phyloP scores from a whole-genome alignment of 2,329 filamentous ascomycete species.

The Stachybotrys echinatus region DNA sequence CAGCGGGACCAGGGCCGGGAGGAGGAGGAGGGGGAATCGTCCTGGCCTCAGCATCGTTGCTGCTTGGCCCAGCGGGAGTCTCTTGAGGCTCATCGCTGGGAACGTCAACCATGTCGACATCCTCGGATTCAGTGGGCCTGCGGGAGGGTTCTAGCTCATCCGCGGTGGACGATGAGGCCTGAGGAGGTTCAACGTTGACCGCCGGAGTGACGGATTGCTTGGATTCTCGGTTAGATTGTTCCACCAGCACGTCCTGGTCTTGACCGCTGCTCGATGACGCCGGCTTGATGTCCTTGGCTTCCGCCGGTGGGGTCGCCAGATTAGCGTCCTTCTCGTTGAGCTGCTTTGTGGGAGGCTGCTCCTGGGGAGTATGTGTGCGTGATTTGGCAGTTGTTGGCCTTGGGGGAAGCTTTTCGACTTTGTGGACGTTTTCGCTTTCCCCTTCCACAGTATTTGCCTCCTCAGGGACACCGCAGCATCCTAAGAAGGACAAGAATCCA shows the following conservation, averaged over 20 bases:
- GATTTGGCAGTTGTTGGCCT: constrained; percentile 50
- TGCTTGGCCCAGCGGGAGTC: constrained; percentile 20
- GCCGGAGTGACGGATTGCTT: constrained; percentile 36
- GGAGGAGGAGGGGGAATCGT: constrained; percentile 41
- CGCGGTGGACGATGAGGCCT: constrained; percentile 12
- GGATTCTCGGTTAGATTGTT: constrained; percentile 38
- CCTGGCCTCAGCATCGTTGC: constrained; percentile 29
- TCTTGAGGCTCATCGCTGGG: constrained; percentile 36
- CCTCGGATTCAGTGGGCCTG: constrained; percentile 46
- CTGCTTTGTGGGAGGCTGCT: constrained; percentile 36
- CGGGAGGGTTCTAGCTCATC: constrained; percentile 19
- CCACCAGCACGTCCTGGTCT: constrained; percentile 37
- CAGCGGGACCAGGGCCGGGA: constrained; percentile 35
- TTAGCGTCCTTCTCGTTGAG: constrained; percentile 45
- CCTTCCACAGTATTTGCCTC: constrained; percentile 48
- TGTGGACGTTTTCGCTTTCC: constrained; percentile 51
- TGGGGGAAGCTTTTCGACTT: constrained; percentile 51
- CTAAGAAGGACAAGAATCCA: constrained; percentile 56
- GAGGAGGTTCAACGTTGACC: constrained; percentile 39
- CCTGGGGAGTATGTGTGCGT: constrained; percentile 46
- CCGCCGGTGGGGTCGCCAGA: constrained; percentile 25
- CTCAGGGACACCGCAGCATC: constrained; percentile 62
- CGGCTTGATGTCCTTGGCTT: constrained; percentile 35
- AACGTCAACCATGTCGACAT: constrained; percentile 64
- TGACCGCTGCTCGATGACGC: constrained; percentile 40